Evolutionary conservation across 352 stramenopile genomes (phyloP).

Genomic region (Pythium myriotylum): DNA sequence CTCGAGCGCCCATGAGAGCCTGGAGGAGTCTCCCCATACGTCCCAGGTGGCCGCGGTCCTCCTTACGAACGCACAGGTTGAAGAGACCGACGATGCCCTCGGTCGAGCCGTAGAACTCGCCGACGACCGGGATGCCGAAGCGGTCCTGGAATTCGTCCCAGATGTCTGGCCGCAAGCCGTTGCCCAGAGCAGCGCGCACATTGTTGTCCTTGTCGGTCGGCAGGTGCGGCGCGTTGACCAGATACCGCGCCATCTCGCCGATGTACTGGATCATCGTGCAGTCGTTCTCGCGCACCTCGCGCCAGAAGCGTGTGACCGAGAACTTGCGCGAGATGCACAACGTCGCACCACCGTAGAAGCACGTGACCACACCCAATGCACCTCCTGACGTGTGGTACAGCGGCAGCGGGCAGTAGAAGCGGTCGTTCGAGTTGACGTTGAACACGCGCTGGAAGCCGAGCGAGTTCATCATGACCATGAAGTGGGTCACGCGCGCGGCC

Average conservation of each 20-base stretch:
- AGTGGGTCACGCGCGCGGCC: conserved; percentile 74
- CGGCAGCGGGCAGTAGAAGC: conserved; percentile 80
- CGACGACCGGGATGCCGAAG: conserved; percentile 84
- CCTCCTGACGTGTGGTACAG: conserved; percentile 87
- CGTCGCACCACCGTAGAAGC: conserved; percentile 71
- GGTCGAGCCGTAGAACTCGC: conserved; percentile 93
- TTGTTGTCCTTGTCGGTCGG: conserved; percentile 65
- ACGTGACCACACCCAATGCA: conserved; percentile 77
- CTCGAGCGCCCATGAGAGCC: conserved; percentile 52
- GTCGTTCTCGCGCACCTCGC: conserved; percentile 66
- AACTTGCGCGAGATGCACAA: conserved; percentile 80
- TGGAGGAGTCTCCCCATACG: conserved; percentile 58
- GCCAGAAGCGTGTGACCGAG: conserved; percentile 77
- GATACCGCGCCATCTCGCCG: conserved; percentile 89
- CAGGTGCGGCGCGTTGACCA: conserved; percentile 57
- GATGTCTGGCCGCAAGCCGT: conserved; percentile 88
- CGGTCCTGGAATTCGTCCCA: conserved; percentile 87
- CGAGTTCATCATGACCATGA: conserved; percentile 66
- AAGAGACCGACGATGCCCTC: conserved; percentile 85
- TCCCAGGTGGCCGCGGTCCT: conserved; percentile 68
- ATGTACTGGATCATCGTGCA: conserved; percentile 90
- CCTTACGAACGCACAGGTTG: conserved; percentile 66
- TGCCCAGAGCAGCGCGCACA: conserved; percentile 87
- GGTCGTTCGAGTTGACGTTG: conserved; percentile 53
- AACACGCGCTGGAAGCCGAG: conserved; percentile 62